Percentiles rank a stretch among this genome's conserved stretches.
phyloP scores from a whole-genome alignment of 1,139 yeast species.

The Taphrina populina region DNA sequence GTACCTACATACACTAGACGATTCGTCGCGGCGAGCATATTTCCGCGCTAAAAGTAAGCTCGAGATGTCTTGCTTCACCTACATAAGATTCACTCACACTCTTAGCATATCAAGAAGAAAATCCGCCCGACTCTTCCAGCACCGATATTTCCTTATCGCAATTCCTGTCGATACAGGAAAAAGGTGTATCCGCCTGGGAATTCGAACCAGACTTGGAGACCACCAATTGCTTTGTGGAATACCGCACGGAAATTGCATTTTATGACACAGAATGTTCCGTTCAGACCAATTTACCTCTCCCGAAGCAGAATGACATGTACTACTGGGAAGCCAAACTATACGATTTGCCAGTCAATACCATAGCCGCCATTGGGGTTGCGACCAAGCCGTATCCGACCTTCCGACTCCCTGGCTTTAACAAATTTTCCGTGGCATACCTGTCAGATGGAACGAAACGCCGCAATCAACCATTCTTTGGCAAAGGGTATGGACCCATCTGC shows the following conservation, averaged over 20 bases:
- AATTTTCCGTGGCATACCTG: constrained; percentile 83
- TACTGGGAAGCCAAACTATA: constrained; percentile 82
- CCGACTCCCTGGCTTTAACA: constrained; percentile 70
- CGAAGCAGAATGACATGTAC: constrained; percentile 79
- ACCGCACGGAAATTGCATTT: constrained; percentile 76
- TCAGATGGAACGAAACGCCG: constrained; percentile 78
- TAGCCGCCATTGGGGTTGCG: constrained; percentile 71
- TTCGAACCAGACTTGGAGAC: constrained; percentile 65
- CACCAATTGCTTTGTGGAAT: constrained; percentile 62
- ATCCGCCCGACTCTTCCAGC: constrained; percentile 50
- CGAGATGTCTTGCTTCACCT: neutral
- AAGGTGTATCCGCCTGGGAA: constrained; percentile 92
- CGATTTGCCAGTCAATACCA: constrained; percentile 59
- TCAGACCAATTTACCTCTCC: constrained; percentile 84
- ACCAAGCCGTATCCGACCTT: constrained; percentile 90
- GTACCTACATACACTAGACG: constrained; percentile 66
- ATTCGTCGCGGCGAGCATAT: constrained; percentile 48
- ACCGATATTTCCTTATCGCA: constrained; percentile 50
- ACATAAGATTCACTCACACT: constrained; percentile 53
- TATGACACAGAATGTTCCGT: constrained; percentile 68
- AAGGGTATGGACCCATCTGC: constrained; percentile 62
- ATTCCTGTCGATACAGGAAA: constrained; percentile 72
- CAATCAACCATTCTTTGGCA: constrained; percentile 75
- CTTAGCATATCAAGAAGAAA: constrained; percentile 49
- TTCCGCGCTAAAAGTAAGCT: constrained; percentile 59